Evolutionary conservation across 768 basidiomycete species (phyloP), one percentile per base, ranked within the genome.

Genomic region (Pisolithus tinctorius): DNA sequence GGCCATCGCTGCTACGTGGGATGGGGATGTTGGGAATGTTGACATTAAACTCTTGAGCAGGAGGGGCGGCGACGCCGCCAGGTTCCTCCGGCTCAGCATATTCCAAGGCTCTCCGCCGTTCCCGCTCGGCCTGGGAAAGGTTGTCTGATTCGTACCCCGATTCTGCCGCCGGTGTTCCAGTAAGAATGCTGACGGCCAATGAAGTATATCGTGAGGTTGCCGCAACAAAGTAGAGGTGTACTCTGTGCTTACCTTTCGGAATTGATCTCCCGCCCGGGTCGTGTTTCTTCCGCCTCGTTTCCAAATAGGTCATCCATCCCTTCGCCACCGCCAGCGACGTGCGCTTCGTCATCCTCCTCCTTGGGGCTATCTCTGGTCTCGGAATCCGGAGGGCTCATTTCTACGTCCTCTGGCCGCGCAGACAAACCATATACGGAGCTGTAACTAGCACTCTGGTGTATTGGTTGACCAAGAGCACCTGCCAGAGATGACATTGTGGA

Each of bases 11-110:
- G 56, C 83, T 84, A 59, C 78, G 79, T 48, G 92, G 86, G 23
- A 86, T 78, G 10, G 88, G 89, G 23, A 93, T 76, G 62, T 95
- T 94, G n/a, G 91, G 93, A 58, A 96, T 83, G 29, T 80, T 74
- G 42, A 92, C 81, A 47, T 84, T 72, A 14, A 86, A 88, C 58
- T 89, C 86, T 25, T 71, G 66, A 51, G 78, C 73, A 45, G 81
- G 75, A 52, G 77, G 78, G 1, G 13, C 11, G 34, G 79, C 67
- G 7, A 80, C 70, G 51, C 79, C 78, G 29, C 71, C 74, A 4
- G 82, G 78, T 54, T 78, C 76, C 10, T 88, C 86, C 27, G 88
- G 86, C 64, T 92, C 90, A 59, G 77, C 80, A 63, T 93, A 93
- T 67, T 93, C 90, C 57, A 93, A 64, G 2, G 81, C 82, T 59